Evolutionary conservation across 306 rosid genomes (phyloP).

Genomic region (Cicer arietinum): DNA sequence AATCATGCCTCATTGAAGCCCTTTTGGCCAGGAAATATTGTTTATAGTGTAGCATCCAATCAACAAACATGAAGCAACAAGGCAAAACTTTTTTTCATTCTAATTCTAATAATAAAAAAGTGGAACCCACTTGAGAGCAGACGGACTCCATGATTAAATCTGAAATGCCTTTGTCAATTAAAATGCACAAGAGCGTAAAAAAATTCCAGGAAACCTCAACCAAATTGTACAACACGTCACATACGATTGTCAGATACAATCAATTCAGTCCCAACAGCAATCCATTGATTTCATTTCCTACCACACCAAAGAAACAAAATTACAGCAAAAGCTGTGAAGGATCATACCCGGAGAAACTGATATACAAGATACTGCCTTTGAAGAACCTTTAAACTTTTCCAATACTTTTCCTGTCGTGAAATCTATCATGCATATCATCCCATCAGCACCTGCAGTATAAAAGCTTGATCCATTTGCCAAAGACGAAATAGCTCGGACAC

Average conservation of each 20-base stretch:
- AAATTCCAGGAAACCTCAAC: not conserved
- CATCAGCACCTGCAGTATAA: constrained; percentile 88
- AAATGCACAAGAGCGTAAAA: constrained; percentile 30
- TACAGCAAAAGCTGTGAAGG: constrained; percentile 28
- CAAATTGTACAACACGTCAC: constrained; percentile 10
- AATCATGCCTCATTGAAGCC: constrained; percentile 38
- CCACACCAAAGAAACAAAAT: not conserved
- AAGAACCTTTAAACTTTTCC: constrained; percentile 82
- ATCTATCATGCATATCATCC: constrained; percentile 77
- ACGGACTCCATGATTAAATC: constrained; percentile 9
- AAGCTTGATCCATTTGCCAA: constrained; percentile 57
- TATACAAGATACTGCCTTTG: constrained; percentile 80
- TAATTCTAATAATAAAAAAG: constrained; percentile 8
- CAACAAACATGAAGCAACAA: constrained; percentile 23
- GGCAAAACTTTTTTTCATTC: constrained; percentile 15
- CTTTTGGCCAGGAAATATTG: constrained; percentile 28
- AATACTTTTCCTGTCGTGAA: constrained; percentile 70
- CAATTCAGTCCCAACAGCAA: constrained; percentile 25
- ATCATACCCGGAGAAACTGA: constrained; percentile 77
- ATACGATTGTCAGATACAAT: constrained; percentile 7
- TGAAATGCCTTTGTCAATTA: not conserved
- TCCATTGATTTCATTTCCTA: constrained; percentile 31
- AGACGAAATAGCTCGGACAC: constrained; percentile 80
- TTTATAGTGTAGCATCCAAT: constrained; percentile 25
- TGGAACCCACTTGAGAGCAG: constrained; percentile 3